These are phyloP conservation scores for Phycomyces blakesleeanus DNA, from an alignment of 192 early-diverging fungal species.

Conservation along the genomic window DNA sequence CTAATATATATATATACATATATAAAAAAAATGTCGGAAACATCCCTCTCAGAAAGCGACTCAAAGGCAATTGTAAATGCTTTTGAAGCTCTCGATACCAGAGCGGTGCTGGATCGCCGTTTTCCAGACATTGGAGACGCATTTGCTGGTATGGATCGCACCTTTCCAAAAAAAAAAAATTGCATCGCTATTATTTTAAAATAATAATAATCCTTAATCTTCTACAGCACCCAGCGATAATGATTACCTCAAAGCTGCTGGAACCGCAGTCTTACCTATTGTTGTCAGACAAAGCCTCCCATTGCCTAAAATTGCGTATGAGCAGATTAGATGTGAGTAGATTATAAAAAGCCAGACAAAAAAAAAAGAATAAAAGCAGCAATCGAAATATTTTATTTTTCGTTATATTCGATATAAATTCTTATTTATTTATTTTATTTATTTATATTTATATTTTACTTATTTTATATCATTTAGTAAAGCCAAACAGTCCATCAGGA, in stretches of 20 bases:
- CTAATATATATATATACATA: too few species aligned
- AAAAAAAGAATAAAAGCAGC: neutral
- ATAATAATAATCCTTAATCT: too few species aligned
- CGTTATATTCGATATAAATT: too few species aligned
- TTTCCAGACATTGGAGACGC: conserved; percentile 22
- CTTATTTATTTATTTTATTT: too few species aligned
- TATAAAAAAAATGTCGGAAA: neutral
- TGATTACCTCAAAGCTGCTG: neutral
- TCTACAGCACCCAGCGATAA: conserved; percentile 1
- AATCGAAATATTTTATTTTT: neutral
- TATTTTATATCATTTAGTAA: conserved; percentile 49
- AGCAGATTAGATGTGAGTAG: neutral
- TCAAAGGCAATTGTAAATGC: neutral
- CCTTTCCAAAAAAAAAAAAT: neutral
- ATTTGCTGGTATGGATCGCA: conserved; percentile 5
- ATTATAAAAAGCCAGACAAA: neutral
- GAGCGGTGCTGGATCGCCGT: conserved; percentile 2
- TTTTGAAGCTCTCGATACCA: neutral
- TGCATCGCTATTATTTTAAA: too few species aligned
- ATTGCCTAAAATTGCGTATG: neutral
- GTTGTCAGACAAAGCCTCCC: neutral
- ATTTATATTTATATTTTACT: too few species aligned
- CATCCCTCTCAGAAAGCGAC: neutral
- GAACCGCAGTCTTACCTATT: neutral
- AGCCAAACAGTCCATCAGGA: conserved; percentile 78